A percentile compares a stretch with the other conserved stretches of the same genome.
Evolutionary conservation across 2,329 filamentous ascomycete species (phyloP).

Genomic region (Phaeosphaeria sp.): DNA sequence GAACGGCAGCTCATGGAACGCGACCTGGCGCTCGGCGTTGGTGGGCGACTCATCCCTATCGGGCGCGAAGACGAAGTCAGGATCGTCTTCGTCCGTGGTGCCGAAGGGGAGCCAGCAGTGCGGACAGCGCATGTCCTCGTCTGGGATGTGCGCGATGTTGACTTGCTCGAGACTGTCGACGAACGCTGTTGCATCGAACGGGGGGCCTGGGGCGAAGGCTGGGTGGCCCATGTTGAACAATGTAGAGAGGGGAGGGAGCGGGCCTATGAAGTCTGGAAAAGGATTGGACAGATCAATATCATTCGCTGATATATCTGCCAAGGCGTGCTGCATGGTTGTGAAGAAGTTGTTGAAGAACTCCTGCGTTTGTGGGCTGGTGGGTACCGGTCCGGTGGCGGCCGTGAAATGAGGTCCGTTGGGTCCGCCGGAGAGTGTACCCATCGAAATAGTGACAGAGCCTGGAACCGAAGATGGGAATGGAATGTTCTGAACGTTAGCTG

Average conservation of each 20-base stretch:
- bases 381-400: background rate
- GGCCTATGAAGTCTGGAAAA: background rate
- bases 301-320: background rate
- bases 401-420: background rate
- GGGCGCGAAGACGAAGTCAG: background rate
- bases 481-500: background rate
- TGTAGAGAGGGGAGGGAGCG: background rate
- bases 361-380: background rate
- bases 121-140: slow-evolving; percentile 10
- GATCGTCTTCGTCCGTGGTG: slow-evolving; percentile 8
- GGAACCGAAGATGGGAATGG: background rate
- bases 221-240: background rate
- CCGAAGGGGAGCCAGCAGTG: slow-evolving; percentile 19
- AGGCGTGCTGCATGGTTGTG: background rate
- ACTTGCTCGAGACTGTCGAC: slow-evolving; percentile 9
- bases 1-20: slow-evolving; percentile 6
- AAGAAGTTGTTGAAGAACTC: background rate
- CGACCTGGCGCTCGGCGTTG: background rate
- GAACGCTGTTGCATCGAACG: slow-evolving; percentile 2
- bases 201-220: background rate
- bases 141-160: slow-evolving; percentile 5
- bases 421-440: background rate
- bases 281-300: background rate
- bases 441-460: background rate
- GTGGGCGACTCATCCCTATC: background rate